Percentiles rank a stretch among this genome's conserved stretches.
These are phyloP conservation scores for Phytophthora citrophthora DNA, from an alignment of 352 stramenopile species.

Conservation along the genomic window DNA sequence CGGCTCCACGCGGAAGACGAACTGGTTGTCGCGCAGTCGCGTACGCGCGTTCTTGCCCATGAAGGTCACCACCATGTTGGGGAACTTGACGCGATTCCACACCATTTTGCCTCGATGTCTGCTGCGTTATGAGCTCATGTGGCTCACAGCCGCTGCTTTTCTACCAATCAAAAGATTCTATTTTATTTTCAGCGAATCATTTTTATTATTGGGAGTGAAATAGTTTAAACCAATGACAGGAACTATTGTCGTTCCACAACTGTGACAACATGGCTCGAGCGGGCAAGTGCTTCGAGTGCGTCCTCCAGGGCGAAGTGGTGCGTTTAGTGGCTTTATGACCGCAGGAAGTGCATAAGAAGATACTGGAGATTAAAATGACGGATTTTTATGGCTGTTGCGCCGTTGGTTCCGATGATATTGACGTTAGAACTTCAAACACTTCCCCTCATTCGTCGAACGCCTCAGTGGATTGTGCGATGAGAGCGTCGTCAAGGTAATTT, in stretches of 20 bases:
- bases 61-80: conserved; percentile 89
- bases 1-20: conserved; percentile 93
- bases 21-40: conserved; percentile 82
- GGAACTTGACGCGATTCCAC: conserved; percentile 87
- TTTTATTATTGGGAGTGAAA: not conserved
- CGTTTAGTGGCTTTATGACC: conserved; percentile 8
- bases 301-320: conserved; percentile 85
- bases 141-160: conserved; percentile 26
- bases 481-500: conserved; percentile 76
- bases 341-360: not conserved
- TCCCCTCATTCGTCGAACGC: conserved; percentile 82
- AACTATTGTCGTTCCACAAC: not conserved
- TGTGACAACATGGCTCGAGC: conserved; percentile 56
- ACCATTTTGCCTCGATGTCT: conserved; percentile 59
- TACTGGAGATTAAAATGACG: not conserved
- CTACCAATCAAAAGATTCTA: conserved; percentile 1
- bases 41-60: conserved; percentile 86
- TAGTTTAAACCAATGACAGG: conserved; percentile 34
- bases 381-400: not conserved
- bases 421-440: conserved; percentile 81
- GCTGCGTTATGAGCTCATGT: conserved; percentile 11
- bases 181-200: conserved; percentile 21
- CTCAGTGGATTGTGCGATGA: conserved; percentile 78
- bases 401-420: not conserved
- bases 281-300: conserved; percentile 84